Conservation (phyloP, 352 stramenopile species). For the Globisporangium iwayamae region DNA sequence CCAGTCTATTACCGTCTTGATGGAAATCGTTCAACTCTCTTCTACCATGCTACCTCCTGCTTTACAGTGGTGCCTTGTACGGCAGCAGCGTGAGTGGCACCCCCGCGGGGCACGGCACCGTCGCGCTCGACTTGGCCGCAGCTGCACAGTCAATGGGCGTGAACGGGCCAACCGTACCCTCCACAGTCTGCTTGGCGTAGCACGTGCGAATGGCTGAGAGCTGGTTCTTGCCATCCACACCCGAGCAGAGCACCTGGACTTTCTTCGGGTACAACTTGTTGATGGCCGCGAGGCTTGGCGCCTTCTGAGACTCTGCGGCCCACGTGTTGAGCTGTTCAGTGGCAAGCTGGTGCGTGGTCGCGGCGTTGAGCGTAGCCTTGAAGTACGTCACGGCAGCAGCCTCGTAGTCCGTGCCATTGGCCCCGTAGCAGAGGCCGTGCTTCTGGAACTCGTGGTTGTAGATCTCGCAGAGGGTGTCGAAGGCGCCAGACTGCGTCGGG, state of each 20-base stretch:
- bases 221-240: slow-evolving; percentile 47
- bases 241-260: slow-evolving; percentile 68
- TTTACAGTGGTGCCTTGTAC: slow-evolving; percentile 31
- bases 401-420: slow-evolving; percentile 20
- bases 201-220: slow-evolving; percentile 72
- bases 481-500: slow-evolving; percentile 14
- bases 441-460: slow-evolving; percentile 90
- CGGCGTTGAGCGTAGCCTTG: slow-evolving; percentile 16
- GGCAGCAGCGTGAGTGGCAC: slow-evolving; percentile 38
- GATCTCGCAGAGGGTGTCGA: slow-evolving; percentile 59
- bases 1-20: no score
- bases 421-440: slow-evolving; percentile 77
- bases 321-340: slow-evolving; percentile 19
- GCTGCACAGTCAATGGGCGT: slow-evolving; percentile 14
- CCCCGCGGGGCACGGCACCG: slow-evolving; percentile 12
- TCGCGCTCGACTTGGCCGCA: slow-evolving; percentile 13
- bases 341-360: slow-evolving; percentile 5
- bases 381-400: slow-evolving; percentile 18
- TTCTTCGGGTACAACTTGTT: slow-evolving; percentile 52
- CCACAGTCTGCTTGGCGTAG: slow-evolving; percentile 34
- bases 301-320: slow-evolving; percentile 9
- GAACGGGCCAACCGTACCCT: slow-evolving; percentile 37
- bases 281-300: slow-evolving; percentile 29
- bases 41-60: background rate
- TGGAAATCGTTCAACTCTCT: slow-evolving; percentile 20